These are phyloP conservation scores for Canavalia gladiata DNA, from an alignment of 306 rosid species.

Conservation along the genomic window DNA sequence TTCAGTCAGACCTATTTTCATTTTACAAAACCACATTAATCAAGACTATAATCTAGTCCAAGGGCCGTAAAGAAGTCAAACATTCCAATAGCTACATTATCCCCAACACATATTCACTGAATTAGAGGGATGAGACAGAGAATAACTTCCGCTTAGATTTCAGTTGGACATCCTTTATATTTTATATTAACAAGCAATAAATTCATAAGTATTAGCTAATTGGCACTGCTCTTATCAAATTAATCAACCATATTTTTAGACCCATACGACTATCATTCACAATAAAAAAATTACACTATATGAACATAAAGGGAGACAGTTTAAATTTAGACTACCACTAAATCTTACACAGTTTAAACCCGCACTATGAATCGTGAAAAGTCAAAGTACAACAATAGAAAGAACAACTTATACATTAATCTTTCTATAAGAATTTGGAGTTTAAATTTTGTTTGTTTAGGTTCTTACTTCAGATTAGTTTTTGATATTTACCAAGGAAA, in stretches of 20 bases:
- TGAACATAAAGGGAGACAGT: slow-evolving; percentile 14
- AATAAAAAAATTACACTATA: slow-evolving; percentile 18
- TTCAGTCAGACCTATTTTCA: slow-evolving; percentile 87
- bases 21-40: slow-evolving; percentile 42
- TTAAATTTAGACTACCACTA: too few relatives aligned
- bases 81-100: slow-evolving; percentile 30
- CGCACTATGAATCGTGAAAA: background rate
- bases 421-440: background rate
- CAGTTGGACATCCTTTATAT: background rate
- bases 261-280: slow-evolving; percentile 1
- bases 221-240: slow-evolving; percentile 1
- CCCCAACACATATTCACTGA: background rate
- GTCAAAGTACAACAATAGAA: background rate
- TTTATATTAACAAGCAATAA: slow-evolving; percentile 30
- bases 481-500: slow-evolving; percentile 2
- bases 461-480: background rate
- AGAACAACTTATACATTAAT: background rate
- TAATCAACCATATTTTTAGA: slow-evolving; percentile 11
- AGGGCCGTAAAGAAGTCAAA: slow-evolving; percentile 8
- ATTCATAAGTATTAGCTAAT: slow-evolving; percentile 30
- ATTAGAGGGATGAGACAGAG: background rate
- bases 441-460: background rate
- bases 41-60: slow-evolving; percentile 38
- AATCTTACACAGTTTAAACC: too few relatives aligned
- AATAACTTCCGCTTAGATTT: slow-evolving; percentile 26